These are phyloP conservation scores for Skeletonema menzelii DNA, from an alignment of 108 stramenopile genomes.

Conservation along the genomic window DNA sequence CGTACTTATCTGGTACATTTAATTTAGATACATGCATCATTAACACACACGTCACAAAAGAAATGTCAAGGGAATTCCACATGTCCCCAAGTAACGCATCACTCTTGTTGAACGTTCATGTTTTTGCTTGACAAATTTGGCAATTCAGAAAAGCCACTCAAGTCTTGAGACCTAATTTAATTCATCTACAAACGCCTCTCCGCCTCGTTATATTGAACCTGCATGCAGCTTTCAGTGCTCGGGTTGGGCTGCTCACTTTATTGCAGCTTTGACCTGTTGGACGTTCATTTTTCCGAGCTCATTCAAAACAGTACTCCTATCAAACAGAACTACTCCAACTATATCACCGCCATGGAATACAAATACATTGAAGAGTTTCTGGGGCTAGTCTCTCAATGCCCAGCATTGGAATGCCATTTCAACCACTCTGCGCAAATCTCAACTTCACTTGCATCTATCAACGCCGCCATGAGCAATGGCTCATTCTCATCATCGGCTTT, in stretches of 20 bases:
- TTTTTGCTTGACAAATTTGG: neutral
- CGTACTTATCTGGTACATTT: too few species aligned
- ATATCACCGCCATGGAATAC: neutral
- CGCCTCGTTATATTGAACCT: neutral
- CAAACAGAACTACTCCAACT: too few species aligned
- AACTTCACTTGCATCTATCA: conserved; percentile 1
- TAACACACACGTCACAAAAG: neutral
- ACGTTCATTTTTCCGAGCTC: neutral
- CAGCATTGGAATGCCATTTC: conserved; percentile 10
- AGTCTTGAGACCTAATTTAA: neutral
- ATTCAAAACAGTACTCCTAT: neutral
- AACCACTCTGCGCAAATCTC: conserved; percentile 2
- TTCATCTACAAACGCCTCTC: neutral
- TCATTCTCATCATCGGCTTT: neutral
- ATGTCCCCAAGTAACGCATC: neutral
- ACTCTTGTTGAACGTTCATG: neutral
- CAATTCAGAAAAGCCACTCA: neutral
- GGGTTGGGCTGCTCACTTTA: neutral
- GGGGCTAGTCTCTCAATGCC: neutral
- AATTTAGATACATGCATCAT: too few species aligned
- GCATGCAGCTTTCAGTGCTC: neutral
- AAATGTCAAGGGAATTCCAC: neutral
- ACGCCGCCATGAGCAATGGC: conserved; percentile 7
- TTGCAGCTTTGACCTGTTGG: neutral
- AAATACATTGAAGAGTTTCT: conserved; percentile 22